Percentiles rank a stretch among this genome's conserved stretches.
Conservation (phyloP, 768 basidiomycete genomes). For the Macrolepiota dolichaula region DNA sequence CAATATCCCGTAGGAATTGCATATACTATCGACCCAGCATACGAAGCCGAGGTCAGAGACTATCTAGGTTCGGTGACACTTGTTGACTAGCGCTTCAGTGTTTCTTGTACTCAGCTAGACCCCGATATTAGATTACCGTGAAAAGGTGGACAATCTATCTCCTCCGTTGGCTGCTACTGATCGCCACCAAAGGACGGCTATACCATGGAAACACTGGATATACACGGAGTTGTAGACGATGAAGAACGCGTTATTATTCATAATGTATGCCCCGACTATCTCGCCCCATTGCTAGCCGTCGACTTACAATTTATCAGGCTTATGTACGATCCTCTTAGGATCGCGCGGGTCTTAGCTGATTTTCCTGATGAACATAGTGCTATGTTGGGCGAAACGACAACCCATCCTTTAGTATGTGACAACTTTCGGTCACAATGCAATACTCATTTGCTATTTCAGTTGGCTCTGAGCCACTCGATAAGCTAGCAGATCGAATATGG, state of each 20-base stretch:
- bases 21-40: constrained; percentile 80
- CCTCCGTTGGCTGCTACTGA: neutral
- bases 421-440: neutral
- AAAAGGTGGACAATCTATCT: constrained; percentile 52
- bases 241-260: constrained; percentile 53
- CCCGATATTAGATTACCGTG: constrained; percentile 64
- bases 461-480: constrained; percentile 75
- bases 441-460: constrained; percentile 41
- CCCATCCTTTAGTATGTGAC: constrained; percentile 75
- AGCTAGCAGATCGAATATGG: constrained; percentile 69
- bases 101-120: constrained; percentile 5
- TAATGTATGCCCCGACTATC: constrained; percentile 34
- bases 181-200: constrained; percentile 73
- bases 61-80: constrained; percentile 69
- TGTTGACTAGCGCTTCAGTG: neutral
- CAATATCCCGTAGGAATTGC: constrained; percentile 55
- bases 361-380: constrained; percentile 43
- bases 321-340: constrained; percentile 34
- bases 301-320: constrained; percentile 32
- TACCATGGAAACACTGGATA: constrained; percentile 73
- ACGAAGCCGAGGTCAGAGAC: constrained; percentile 72
- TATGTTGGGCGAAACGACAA: constrained; percentile 89
- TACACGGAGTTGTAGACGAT: constrained; percentile 59
- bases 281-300: neutral
- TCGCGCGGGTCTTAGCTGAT: neutral